Conservation (phyloP, 345 rosid species). For the Eucalyptus decipiens region DNA sequence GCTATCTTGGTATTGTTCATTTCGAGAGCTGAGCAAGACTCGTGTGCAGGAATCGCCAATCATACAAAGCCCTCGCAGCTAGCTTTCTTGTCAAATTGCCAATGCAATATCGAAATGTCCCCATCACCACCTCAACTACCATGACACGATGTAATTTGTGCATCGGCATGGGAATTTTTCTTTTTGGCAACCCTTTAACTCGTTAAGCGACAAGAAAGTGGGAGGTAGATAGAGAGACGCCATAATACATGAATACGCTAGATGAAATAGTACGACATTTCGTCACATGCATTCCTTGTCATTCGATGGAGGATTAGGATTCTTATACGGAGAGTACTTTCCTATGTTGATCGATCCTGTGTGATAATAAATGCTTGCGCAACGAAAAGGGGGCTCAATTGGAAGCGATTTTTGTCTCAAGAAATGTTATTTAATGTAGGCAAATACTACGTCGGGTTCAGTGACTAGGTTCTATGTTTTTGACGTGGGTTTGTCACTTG, state of each 20-base stretch:
- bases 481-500: neutral
- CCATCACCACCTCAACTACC: neutral
- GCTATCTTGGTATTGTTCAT: neutral
- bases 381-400: neutral
- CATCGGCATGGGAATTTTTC: neutral
- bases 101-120: neutral
- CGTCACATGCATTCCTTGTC: neutral
- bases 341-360: accelerated
- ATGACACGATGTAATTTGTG: neutral
- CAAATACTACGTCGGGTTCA: neutral
- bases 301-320: neutral
- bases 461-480: neutral
- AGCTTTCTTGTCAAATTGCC: neutral
- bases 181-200: neutral
- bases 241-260: neutral
- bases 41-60: neutral
- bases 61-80: neutral
- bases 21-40: neutral
- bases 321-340: neutral
- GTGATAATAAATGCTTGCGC: neutral
- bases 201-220: neutral
- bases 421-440: neutral
- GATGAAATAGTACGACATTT: neutral
- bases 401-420: neutral
- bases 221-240: neutral